Evolutionary conservation across 768 basidiomycete genomes (phyloP).

Genomic region (Psilocybe cubensis): DNA sequence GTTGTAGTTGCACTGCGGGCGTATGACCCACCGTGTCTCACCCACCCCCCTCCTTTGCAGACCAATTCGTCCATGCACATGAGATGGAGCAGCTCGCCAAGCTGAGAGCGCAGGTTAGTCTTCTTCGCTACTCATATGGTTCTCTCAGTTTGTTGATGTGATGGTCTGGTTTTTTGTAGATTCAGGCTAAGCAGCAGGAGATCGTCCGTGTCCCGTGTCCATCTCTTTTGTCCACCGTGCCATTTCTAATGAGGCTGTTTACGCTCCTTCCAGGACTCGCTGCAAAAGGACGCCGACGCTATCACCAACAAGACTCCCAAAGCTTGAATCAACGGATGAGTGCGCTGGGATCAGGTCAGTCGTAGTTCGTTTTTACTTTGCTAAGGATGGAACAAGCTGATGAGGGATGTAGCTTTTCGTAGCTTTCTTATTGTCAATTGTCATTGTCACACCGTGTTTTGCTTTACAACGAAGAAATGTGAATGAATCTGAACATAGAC

Average conservation of each 20-base stretch:
- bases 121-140: neutral
- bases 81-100: constrained; percentile 63
- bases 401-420: no score
- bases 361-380: neutral
- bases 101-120: constrained; percentile 55
- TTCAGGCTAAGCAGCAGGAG: constrained; percentile 37
- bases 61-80: constrained; percentile 64
- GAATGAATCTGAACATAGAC: no score
- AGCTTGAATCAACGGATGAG: neutral
- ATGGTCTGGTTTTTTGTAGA: constrained; percentile 29
- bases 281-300: constrained; percentile 9
- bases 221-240: neutral
- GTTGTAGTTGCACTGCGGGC: neutral
- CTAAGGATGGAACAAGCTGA: no score
- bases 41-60: constrained; percentile 34
- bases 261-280: neutral
- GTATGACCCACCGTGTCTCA: neutral
- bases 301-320: constrained; percentile 3
- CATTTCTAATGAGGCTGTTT: neutral
- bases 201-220: constrained; percentile 27
- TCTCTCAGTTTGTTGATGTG: neutral
- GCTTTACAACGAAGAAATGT: no score
- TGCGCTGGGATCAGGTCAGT: neutral
- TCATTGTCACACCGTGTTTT: no score
- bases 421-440: no score